phyloP scores from a whole-genome alignment of 331 rosid species.

The Phaseolus coccineus region DNA sequence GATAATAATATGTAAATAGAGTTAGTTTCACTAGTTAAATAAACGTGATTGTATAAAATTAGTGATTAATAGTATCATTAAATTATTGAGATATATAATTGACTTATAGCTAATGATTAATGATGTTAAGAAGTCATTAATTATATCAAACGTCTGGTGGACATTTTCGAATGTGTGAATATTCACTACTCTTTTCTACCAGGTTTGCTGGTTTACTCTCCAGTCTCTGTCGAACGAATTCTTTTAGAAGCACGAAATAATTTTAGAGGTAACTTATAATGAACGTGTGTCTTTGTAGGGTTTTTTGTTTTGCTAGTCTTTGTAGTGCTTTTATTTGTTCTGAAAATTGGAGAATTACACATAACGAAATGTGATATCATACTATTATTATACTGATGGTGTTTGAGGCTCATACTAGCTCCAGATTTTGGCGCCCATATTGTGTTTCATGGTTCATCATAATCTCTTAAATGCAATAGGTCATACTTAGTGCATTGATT shows the following conservation, averaged over 20 bases:
- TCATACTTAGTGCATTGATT: slow-evolving; percentile 23
- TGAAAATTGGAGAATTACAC: slow-evolving; percentile 8
- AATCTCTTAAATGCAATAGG: slow-evolving; percentile 10
- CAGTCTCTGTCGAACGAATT: not conserved
- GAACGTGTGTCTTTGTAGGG: not conserved
- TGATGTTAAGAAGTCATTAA: no score
- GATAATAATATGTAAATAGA: no score
- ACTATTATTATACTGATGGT: not conserved
- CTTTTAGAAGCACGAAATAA: no score
- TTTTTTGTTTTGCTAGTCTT: not conserved
- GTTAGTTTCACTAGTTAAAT: no score
- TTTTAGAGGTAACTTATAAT: not conserved
- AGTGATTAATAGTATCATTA: no score
- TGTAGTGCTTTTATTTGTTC: not conserved
- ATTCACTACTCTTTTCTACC: not conserved
- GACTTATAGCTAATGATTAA: no score
- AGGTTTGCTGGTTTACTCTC: not conserved
- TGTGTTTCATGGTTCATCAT: slow-evolving; percentile 1
- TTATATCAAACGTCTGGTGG: no score
- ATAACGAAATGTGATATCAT: not conserved
- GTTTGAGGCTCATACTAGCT: not conserved
- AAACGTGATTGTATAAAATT: no score
- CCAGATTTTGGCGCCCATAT: not conserved
- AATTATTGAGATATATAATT: no score
- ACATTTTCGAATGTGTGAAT: no score